Conservation (phyloP, 106 monocot species). For the Dendrobium catenatum region DNA sequence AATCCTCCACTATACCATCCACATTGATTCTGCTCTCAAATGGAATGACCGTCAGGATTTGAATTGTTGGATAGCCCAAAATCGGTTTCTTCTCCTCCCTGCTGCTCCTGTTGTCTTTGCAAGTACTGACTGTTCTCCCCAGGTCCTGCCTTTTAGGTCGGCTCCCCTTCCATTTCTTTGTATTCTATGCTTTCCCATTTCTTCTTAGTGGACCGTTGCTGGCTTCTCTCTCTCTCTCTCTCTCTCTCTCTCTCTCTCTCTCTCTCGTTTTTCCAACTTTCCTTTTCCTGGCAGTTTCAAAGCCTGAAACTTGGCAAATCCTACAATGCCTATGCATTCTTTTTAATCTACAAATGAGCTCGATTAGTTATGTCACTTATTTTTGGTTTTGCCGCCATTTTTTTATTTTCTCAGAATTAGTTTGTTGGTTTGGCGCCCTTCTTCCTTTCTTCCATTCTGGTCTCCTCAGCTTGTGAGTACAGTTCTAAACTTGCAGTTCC, state of each 20-base stretch:
- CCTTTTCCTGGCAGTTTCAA: background rate
- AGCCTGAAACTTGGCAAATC: background rate
- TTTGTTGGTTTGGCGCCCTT: background rate
- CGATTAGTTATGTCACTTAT: background rate
- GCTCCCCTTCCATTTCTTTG: background rate
- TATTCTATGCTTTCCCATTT: background rate
- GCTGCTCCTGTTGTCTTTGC: background rate
- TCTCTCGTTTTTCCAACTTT: background rate
- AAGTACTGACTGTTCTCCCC: slow-evolving; percentile 13
- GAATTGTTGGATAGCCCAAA: slow-evolving; percentile 16
- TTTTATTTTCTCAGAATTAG: background rate
- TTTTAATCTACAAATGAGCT: background rate
- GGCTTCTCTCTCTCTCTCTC: background rate
- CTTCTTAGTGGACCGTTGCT: background rate
- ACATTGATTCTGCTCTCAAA: background rate
- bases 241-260: background rate
- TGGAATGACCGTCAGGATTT: slow-evolving; percentile 21
- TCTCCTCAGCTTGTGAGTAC: slow-evolving; percentile 1
- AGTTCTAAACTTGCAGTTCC: background rate
- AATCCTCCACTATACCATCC: too few relatives aligned
- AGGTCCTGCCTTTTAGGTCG: slow-evolving; percentile 12
- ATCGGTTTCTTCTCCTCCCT: slow-evolving; percentile 8
- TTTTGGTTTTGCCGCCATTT: background rate
- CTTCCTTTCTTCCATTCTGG: background rate
- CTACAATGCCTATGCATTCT: background rate